Conservation (phyloP, 208 protist genomes). For the Acanthamoeba triangularis region DNA sequence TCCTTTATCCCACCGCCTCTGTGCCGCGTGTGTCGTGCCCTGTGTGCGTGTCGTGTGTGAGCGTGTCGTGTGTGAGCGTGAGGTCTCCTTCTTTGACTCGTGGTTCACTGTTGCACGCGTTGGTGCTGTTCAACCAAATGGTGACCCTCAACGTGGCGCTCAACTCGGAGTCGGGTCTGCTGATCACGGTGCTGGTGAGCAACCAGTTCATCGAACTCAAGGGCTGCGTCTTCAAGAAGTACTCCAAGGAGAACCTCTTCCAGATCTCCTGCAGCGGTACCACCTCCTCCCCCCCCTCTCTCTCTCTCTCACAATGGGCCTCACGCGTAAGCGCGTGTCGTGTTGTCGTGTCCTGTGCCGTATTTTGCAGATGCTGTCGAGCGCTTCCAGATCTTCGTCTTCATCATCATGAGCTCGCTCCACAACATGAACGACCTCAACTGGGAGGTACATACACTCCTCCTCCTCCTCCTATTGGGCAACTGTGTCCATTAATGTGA, state of each 20-base stretch:
- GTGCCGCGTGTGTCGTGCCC: no score
- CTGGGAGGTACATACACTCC: constrained; percentile 68
- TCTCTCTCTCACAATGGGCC: background rate
- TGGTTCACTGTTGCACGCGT: constrained; percentile 89
- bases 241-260: constrained; percentile 93
- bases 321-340: background rate
- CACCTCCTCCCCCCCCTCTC: background rate
- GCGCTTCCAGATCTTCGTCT: constrained; percentile 93
- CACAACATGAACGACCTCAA: constrained; percentile 87
- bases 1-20: constrained; percentile 13
- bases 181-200: constrained; percentile 96
- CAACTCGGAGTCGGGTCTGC: constrained; percentile 94
- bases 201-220: constrained; percentile 97
- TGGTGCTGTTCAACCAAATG: constrained; percentile 93
- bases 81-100: constrained; percentile 1
- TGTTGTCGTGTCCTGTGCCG: background rate
- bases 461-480: background rate
- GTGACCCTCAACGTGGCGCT: constrained; percentile 96
- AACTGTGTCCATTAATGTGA: background rate
- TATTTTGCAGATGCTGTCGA: constrained; percentile 93
- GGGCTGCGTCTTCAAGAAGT: constrained; percentile 95
- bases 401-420: constrained; percentile 92
- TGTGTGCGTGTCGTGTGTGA: no score
- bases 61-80: background rate
- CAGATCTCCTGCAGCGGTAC: constrained; percentile 90